Percentiles rank a stretch among this genome's conserved stretches.
Conservation (phyloP, 371 early-diverging fungal genomes). For the Chytridium lagenaria region DNA sequence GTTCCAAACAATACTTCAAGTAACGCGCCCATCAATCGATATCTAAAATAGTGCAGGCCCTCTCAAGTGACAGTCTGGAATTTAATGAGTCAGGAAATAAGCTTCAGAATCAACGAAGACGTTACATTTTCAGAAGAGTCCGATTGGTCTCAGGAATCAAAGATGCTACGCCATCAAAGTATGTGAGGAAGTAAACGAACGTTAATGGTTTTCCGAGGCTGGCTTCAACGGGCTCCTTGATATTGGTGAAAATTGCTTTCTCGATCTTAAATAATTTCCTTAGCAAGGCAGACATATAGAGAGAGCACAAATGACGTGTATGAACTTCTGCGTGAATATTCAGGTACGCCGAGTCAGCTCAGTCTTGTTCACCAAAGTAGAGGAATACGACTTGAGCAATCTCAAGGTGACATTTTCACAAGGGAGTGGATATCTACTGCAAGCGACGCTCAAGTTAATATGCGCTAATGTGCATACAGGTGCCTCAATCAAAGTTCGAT, state of each 20-base stretch:
- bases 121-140: slow-evolving; percentile 70
- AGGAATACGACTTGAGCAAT: slow-evolving; percentile 58
- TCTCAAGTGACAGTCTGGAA: slow-evolving; percentile 37
- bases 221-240: slow-evolving; percentile 89
- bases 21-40: background rate
- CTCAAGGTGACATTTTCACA: slow-evolving; percentile 72
- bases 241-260: slow-evolving; percentile 66
- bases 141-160: slow-evolving; percentile 81
- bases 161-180: slow-evolving; percentile 65
- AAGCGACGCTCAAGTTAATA: slow-evolving; percentile 36
- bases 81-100: slow-evolving; percentile 46
- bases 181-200: slow-evolving; percentile 1
- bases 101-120: slow-evolving; percentile 64
- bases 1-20: slow-evolving; percentile 23
- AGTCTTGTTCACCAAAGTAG: slow-evolving; percentile 37
- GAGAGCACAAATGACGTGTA: slow-evolving; percentile 86
- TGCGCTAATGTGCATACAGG: too few relatives aligned
- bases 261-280: background rate
- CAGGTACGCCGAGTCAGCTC: background rate
- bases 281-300: slow-evolving; percentile 81
- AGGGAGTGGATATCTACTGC: slow-evolving; percentile 69
- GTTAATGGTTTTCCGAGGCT: slow-evolving; percentile 51
- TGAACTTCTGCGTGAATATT: slow-evolving; percentile 54
- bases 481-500: slow-evolving; percentile 15
- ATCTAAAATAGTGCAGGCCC: background rate